Evolutionary conservation across 106 monocot genomes (phyloP).

Genomic region (Phalaenopsis equestris): DNA sequence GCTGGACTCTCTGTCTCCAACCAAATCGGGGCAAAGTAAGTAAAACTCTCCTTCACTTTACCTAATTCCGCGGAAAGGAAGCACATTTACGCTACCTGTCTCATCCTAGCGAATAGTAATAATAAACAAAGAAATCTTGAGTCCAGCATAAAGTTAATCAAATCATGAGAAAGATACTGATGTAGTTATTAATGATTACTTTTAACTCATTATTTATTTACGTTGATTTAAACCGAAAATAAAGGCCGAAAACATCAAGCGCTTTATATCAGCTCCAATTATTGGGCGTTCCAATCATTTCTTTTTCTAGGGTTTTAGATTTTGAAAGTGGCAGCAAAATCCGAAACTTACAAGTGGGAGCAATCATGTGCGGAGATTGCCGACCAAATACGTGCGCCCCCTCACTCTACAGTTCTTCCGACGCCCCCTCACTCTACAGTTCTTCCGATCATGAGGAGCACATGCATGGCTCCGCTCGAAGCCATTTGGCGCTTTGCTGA

Average conservation of each 20-base stretch:
- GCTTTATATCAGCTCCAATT: background rate
- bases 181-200: background rate
- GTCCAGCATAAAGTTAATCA: background rate
- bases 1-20: background rate
- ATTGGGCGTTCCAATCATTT: constrained; percentile 1
- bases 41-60: background rate
- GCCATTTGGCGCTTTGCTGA: background rate
- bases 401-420: background rate
- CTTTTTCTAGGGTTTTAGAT: constrained; percentile 6
- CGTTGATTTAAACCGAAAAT: background rate
- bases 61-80: constrained; percentile 1
- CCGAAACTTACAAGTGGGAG: background rate
- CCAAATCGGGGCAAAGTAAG: background rate
- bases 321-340: background rate
- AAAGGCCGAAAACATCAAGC: background rate
- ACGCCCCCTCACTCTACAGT: too few species aligned
- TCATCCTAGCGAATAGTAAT: background rate
- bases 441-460: background rate
- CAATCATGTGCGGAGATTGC: background rate
- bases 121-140: background rate
- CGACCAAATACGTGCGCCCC: background rate
- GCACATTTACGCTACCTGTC: background rate
- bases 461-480: background rate
- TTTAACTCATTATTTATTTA: background rate
- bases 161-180: background rate